These are phyloP conservation scores for Fusarium nurragi DNA, from an alignment of 2,329 filamentous ascomycete species.

Conservation along the genomic window DNA sequence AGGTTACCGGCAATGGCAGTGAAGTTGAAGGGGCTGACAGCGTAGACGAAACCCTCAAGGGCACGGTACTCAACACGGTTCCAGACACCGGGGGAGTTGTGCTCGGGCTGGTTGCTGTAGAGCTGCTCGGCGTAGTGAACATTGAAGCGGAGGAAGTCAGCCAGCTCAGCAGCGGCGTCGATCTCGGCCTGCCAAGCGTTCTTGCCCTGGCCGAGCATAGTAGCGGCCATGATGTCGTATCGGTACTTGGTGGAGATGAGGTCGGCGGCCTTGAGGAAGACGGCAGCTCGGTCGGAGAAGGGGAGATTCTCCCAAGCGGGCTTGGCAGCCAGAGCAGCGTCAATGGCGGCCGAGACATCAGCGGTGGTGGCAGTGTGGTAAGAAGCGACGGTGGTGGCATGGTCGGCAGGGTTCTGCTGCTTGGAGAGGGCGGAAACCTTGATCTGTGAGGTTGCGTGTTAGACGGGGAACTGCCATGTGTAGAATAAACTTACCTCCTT, in stretches of 20 bases:
- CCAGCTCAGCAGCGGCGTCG: slow-evolving; percentile 89
- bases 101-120: slow-evolving; percentile 85
- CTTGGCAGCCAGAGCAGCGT: slow-evolving; percentile 86
- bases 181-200: slow-evolving; percentile 99
- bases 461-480: not conserved
- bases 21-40: slow-evolving; percentile 96
- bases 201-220: slow-evolving; percentile 97
- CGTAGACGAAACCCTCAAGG: slow-evolving; percentile 95
- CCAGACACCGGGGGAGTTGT: slow-evolving; percentile 87
- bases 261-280: slow-evolving; percentile 97
- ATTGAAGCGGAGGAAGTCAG: slow-evolving; percentile 93
- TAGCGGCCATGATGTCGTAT: slow-evolving; percentile 95
- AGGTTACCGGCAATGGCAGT: slow-evolving; percentile 93
- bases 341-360: slow-evolving; percentile 83
- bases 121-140: slow-evolving; percentile 93
- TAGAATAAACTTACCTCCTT: slow-evolving; percentile 69
- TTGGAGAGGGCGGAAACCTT: slow-evolving; percentile 71
- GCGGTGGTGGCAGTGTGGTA: slow-evolving; percentile 83
- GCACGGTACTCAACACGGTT: slow-evolving; percentile 90
- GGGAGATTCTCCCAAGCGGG: slow-evolving; percentile 85
- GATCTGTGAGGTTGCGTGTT: slow-evolving; percentile 58
- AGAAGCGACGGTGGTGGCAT: slow-evolving; percentile 78
- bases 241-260: slow-evolving; percentile 91
- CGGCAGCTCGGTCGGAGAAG: slow-evolving; percentile 88
- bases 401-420: slow-evolving; percentile 86